These are phyloP conservation scores for Aspergillus eucalypticola DNA, from an alignment of 2,329 filamentous ascomycete genomes.

Conservation along the genomic window DNA sequence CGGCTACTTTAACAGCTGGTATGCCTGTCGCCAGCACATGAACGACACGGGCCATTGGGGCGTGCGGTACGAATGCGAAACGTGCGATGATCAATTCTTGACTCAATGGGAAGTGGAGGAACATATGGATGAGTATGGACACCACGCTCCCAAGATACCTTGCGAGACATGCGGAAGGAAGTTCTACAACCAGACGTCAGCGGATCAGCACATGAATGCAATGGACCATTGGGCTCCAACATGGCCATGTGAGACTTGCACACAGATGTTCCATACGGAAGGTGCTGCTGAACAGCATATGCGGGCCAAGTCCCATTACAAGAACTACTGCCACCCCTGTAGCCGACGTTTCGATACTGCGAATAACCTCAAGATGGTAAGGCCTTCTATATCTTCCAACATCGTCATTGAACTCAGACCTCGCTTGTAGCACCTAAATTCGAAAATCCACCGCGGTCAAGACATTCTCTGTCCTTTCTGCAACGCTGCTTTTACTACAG, in stretches of 20 bases:
- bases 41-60: conserved; percentile 25
- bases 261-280: conserved; percentile 5
- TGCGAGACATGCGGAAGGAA: neutral
- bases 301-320: conserved; percentile 28
- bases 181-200: conserved; percentile 12
- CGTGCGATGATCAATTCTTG: conserved; percentile 12
- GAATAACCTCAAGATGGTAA: conserved; percentile 36
- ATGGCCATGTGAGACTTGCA: conserved; percentile 14
- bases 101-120: conserved; percentile 7
- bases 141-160: conserved; percentile 17
- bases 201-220: conserved; percentile 30
- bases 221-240: neutral
- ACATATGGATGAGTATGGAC: conserved; percentile 26
- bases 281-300: conserved; percentile 28
- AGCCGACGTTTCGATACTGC: conserved; percentile 31
- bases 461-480: conserved; percentile 60
- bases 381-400: neutral
- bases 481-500: conserved; percentile 46
- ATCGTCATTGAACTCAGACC: neutral
- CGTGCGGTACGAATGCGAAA: conserved; percentile 23
- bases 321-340: conserved; percentile 34
- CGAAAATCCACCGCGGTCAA: conserved; percentile 50
- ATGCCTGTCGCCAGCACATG: conserved; percentile 23
- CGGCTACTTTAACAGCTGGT: conserved; percentile 10
- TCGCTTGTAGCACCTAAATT: conserved; percentile 56